Evolutionary conservation across 352 stramenopile genomes (phyloP).

Genomic region (Globisporangium acanthophoron): DNA sequence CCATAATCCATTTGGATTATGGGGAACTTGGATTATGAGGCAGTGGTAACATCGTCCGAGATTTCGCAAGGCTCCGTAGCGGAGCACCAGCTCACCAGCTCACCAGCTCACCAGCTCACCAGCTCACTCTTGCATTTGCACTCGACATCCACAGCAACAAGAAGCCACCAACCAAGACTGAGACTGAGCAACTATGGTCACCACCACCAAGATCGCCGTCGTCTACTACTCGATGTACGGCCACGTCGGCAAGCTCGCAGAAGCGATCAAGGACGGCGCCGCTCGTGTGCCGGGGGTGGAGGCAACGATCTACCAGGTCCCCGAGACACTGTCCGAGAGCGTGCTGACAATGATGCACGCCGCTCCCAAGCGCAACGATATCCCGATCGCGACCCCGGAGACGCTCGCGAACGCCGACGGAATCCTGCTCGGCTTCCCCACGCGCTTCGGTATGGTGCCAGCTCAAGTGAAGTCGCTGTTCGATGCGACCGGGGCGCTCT

Average conservation of each 20-base stretch:
- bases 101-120: too few relatives aligned
- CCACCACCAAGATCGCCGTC: constrained; percentile 61
- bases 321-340: constrained; percentile 72
- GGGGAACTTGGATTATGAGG: too few relatives aligned
- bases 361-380: constrained; percentile 45
- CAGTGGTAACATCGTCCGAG: too few relatives aligned
- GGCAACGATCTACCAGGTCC: constrained; percentile 56
- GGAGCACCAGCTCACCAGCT: too few relatives aligned
- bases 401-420: constrained; percentile 68
- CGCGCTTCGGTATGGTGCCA: constrained; percentile 70
- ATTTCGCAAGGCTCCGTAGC: too few relatives aligned
- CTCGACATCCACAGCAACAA: constrained; percentile 2
- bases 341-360: constrained; percentile 68
- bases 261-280: constrained; percentile 57
- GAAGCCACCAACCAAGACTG: neutral
- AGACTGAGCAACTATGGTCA: neutral
- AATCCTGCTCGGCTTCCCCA: constrained; percentile 80
- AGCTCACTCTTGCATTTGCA: constrained; percentile 1
- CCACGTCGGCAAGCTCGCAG: constrained; percentile 65
- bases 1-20: too few relatives aligned
- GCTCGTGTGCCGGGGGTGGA: constrained; percentile 43
- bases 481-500: constrained; percentile 72
- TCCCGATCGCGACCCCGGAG: constrained; percentile 48
- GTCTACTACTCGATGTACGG: constrained; percentile 85
- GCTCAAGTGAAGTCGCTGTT: constrained; percentile 84